Percentiles rank a stretch among this genome's conserved stretches.
phyloP scores from a whole-genome alignment of 768 basidiomycete species.

The Leccinum broughii region DNA sequence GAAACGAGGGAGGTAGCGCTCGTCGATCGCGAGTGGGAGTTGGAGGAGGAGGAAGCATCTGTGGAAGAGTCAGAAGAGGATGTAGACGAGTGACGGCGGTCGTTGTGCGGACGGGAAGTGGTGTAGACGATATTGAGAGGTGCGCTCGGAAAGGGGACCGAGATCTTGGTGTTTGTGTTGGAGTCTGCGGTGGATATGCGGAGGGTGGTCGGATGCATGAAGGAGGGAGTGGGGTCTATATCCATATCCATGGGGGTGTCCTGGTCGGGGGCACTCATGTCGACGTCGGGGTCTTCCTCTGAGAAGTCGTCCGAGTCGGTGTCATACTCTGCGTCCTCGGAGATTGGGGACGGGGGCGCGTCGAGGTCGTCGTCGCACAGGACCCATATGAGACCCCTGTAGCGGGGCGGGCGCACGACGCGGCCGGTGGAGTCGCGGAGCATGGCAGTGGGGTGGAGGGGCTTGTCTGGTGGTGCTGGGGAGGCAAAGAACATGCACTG shows the following conservation, averaged over 20 bases:
- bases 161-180: constrained; percentile 7
- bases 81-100: constrained; percentile 34
- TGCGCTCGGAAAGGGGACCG: constrained; percentile 11
- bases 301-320: constrained; percentile 32
- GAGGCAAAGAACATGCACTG: constrained; percentile 80
- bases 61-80: constrained; percentile 28
- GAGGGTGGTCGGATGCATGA: constrained; percentile 43
- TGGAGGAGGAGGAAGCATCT: constrained; percentile 25
- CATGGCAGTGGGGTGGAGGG: constrained; percentile 24
- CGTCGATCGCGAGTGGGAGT: constrained; percentile 23
- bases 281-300: constrained; percentile 27
- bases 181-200: constrained; percentile 29
- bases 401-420: constrained; percentile 40
- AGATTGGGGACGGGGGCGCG: constrained; percentile 12
- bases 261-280: constrained; percentile 32
- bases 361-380: constrained; percentile 70
- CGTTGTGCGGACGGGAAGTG: constrained; percentile 10
- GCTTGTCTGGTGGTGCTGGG: constrained; percentile 24
- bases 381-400: constrained; percentile 84
- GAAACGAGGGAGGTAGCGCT: constrained; percentile 33
- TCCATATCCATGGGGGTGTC: constrained; percentile 33
- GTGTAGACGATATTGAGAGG: constrained; percentile 18
- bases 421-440: constrained; percentile 26
- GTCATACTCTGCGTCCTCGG: constrained; percentile 33
- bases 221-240: constrained; percentile 25